A percentile compares a stretch with the other conserved stretches of the same genome.
Conservation (phyloP, 2,329 filamentous ascomycete genomes). For the Beauveria pseudobassiana region DNA sequence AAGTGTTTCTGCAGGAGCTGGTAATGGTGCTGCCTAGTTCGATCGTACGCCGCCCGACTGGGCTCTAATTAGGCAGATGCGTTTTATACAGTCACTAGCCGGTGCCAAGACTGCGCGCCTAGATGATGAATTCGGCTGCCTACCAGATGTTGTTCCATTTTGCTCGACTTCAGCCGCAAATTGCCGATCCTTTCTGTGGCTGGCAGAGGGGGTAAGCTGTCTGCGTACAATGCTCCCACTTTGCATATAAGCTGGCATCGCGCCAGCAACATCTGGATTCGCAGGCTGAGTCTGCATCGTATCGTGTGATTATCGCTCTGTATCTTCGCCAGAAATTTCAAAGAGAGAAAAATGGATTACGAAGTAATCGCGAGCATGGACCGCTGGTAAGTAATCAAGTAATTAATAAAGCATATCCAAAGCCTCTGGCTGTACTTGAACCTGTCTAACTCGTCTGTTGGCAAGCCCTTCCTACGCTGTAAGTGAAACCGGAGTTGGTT, state of each 20-base stretch:
- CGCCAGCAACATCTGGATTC: neutral
- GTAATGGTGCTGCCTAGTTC: neutral
- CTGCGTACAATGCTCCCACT: neutral
- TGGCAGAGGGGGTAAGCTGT: neutral
- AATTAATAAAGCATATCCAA: neutral
- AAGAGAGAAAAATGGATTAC: conserved; percentile 21
- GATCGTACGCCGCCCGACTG: neutral
- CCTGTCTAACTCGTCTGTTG: neutral
- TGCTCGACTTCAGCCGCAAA: neutral
- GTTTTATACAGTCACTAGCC: neutral
- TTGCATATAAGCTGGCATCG: neutral
- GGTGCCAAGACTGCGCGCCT: neutral
- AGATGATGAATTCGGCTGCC: neutral
- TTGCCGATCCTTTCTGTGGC: neutral
- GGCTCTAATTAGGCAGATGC: neutral
- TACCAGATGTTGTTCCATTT: neutral
- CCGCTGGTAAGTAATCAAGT: conserved; percentile 25
- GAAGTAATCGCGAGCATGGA: conserved; percentile 26
- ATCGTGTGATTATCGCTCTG: neutral
- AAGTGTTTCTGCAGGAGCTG: neutral
- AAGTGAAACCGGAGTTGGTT: conserved; percentile 15
- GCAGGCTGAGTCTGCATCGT: neutral
- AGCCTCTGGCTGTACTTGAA: neutral
- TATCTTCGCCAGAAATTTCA: neutral
- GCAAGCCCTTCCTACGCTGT: conserved; percentile 38